A percentile compares a stretch with the other conserved stretches of the same genome.
Evolutionary conservation across 305 asterid genomes (phyloP).

Genomic region (Rubia tinctorum): DNA sequence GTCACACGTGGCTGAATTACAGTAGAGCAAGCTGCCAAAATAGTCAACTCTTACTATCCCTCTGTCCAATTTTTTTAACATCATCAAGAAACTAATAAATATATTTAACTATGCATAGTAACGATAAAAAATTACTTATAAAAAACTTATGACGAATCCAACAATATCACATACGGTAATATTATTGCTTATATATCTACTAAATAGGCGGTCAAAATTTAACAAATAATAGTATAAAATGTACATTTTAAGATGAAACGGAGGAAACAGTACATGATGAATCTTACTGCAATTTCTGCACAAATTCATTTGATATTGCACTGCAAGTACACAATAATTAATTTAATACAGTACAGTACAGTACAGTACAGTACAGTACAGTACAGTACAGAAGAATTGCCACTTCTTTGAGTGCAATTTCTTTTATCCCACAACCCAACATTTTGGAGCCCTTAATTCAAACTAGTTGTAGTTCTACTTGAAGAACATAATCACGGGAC

Average conservation of each 20-base stretch:
- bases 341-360: background rate
- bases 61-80: no score
- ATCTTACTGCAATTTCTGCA: slow-evolving; percentile 8
- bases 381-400: slow-evolving; percentile 7
- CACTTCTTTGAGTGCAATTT: slow-evolving; percentile 6
- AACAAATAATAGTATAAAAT: no score
- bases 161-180: no score
- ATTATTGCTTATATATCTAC: no score
- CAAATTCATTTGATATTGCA: slow-evolving; percentile 9
- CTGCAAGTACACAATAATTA: background rate
- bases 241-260: no score
- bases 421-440: background rate
- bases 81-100: no score
- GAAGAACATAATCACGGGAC: slow-evolving; percentile 5
- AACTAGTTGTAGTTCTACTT: background rate
- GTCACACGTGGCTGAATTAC: background rate
- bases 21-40: background rate
- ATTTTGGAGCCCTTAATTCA: background rate
- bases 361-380: no score
- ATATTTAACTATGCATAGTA: no score
- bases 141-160: no score
- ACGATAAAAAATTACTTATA: no score
- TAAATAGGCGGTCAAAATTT: no score
- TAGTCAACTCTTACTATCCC: background rate
- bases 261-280: background rate